Evolutionary conservation across 176 grass and related monocot genomes (phyloP).

Genomic region (Dactylis glomerata): DNA sequence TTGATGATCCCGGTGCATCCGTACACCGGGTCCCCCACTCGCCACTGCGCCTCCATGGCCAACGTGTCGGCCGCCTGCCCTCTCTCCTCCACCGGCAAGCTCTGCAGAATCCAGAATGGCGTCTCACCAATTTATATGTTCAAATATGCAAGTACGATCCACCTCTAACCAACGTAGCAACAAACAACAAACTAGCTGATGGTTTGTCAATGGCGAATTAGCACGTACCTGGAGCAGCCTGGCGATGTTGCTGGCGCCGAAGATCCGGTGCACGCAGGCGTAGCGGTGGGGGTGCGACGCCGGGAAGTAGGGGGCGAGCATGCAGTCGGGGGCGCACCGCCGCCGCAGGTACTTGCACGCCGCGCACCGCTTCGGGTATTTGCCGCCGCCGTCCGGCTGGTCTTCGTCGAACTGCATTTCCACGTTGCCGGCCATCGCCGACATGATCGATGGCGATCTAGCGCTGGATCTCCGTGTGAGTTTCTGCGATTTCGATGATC

Average conservation of each 20-base stretch:
- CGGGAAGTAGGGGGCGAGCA: slow-evolving; percentile 68
- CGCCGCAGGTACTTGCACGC: slow-evolving; percentile 68
- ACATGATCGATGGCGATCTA: not conserved
- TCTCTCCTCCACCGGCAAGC: slow-evolving; percentile 40
- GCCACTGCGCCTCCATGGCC: slow-evolving; percentile 56
- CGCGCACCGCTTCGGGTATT: slow-evolving; percentile 1
- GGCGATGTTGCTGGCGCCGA: slow-evolving; percentile 69
- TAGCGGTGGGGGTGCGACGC: slow-evolving; percentile 43
- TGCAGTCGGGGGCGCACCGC: slow-evolving; percentile 62
- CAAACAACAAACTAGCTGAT: not conserved
- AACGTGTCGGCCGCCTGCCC: slow-evolving; percentile 47
- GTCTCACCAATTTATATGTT: not conserved
- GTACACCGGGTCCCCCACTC: slow-evolving; percentile 75
- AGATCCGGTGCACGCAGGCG: slow-evolving; percentile 57
- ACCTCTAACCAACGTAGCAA: not conserved
- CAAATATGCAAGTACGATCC: not conserved
- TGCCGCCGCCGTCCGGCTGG: not conserved
- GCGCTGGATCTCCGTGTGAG: not conserved
- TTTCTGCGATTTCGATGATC: slow-evolving; percentile 14
- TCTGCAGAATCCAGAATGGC: slow-evolving; percentile 6
- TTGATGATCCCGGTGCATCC: slow-evolving; percentile 49
- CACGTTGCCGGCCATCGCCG: not conserved
- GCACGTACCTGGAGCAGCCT: slow-evolving; percentile 54
- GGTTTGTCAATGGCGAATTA: not conserved
- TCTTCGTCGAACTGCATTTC: not conserved